Evolutionary conservation across 371 early-diverging fungal species (phyloP).

Genomic region (Rhizopus delemar): DNA sequence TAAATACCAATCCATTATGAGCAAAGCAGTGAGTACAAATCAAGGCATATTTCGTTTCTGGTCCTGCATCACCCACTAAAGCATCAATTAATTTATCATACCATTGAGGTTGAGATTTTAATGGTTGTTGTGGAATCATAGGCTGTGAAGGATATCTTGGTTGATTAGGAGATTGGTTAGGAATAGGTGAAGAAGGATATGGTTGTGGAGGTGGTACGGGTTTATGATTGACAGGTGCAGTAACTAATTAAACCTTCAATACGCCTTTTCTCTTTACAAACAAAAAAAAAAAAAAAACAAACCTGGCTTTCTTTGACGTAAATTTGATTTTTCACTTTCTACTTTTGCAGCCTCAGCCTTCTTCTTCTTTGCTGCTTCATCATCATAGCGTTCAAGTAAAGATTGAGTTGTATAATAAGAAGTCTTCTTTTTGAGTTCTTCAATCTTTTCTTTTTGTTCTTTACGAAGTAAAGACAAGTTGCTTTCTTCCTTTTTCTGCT

Average conservation of each 20-base stretch:
- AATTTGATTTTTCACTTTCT: constrained; percentile 10
- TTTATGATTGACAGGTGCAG: constrained; percentile 9
- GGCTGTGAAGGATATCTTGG: constrained; percentile 3
- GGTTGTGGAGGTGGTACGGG: constrained; percentile 2
- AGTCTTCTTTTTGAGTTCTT: constrained; percentile 87
- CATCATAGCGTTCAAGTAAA: constrained; percentile 88
- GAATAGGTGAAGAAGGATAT: background rate
- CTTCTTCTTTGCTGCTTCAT: constrained; percentile 27
- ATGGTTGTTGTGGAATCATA: constrained; percentile 7
- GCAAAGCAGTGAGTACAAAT: constrained; percentile 87
- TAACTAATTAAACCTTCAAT: background rate
- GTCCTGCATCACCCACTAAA: constrained; percentile 83
- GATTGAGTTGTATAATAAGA: constrained; percentile 88
- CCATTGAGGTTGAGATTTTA: constrained; percentile 56
- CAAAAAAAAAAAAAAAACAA: background rate
- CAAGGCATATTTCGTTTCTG: constrained; percentile 85
- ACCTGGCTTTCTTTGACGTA: constrained; percentile 21
- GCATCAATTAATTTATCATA: constrained; percentile 85
- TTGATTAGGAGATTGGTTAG: constrained; percentile 11
- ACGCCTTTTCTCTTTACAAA: background rate
- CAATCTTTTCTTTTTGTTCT: constrained; percentile 71
- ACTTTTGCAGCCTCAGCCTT: constrained; percentile 15
- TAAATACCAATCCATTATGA: constrained; percentile 90
- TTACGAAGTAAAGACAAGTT: constrained; percentile 54
- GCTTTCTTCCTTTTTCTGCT: constrained; percentile 62